These are phyloP conservation scores for Senecio squalidus DNA, from an alignment of 140 eudicot species.

Conservation along the genomic window DNA sequence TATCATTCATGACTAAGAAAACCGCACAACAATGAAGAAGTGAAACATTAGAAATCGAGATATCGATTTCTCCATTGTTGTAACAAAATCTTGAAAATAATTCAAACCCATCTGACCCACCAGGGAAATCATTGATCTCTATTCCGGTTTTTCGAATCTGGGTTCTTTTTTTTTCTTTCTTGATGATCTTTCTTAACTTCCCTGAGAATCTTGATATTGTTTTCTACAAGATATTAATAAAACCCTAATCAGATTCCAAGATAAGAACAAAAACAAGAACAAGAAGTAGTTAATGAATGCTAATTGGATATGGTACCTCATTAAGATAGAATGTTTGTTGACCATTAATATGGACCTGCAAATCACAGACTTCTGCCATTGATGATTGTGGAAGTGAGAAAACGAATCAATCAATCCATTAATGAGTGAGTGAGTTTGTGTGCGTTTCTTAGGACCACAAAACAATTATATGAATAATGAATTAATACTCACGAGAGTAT, in stretches of 20 bases:
- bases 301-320: constrained; percentile 44
- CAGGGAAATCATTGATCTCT: constrained; percentile 62
- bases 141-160: constrained; percentile 49
- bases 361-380: constrained; percentile 65
- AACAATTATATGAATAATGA: constrained; percentile 10
- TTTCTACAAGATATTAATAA: constrained; percentile 64
- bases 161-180: constrained; percentile 49
- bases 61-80: constrained; percentile 46
- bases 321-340: constrained; percentile 82
- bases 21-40: constrained; percentile 69
- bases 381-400: constrained; percentile 37
- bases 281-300: background rate
- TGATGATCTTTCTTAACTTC: constrained; percentile 63
- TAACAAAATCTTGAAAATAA: constrained; percentile 70
- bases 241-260: constrained; percentile 17
- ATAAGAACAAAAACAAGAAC: background rate
- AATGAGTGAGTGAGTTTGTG: constrained; percentile 14
- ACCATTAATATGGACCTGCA: constrained; percentile 76
- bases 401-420: too few species aligned
- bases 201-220: constrained; percentile 57
- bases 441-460: constrained; percentile 26
- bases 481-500: constrained; percentile 31
- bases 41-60: constrained; percentile 49
- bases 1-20: constrained; percentile 73
- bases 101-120: constrained; percentile 82